phyloP scores from a whole-genome alignment of 192 early-diverging fungal genomes.

The Phlyctochytrium arcticum region DNA sequence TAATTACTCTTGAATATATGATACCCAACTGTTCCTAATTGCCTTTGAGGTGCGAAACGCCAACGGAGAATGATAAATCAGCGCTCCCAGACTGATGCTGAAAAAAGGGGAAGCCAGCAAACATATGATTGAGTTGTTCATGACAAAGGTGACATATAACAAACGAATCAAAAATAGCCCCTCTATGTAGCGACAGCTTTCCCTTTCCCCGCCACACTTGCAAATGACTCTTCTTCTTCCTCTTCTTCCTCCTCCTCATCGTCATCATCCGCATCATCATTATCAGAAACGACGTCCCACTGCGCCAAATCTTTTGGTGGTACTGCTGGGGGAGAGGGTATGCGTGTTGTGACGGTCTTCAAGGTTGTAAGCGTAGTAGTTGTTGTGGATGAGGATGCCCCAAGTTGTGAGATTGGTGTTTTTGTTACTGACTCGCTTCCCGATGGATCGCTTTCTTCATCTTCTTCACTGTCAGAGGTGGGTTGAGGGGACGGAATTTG shows the following conservation, averaged over 20 bases:
- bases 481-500: not conserved
- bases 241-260: conserved; percentile 18
- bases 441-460: not conserved
- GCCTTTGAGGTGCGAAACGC: too few relatives aligned
- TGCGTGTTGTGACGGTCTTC: not conserved
- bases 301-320: not conserved
- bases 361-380: too few relatives aligned
- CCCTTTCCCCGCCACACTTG: not conserved
- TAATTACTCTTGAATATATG: too few relatives aligned
- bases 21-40: too few relatives aligned
- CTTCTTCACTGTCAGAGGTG: not conserved
- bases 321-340: not conserved
- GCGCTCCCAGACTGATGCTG: too few relatives aligned
- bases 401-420: too few relatives aligned
- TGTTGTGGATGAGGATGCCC: too few relatives aligned
- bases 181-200: not conserved
- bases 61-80: too few relatives aligned
- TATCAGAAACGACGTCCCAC: conserved; percentile 4
- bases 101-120: not conserved
- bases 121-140: not conserved
- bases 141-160: too few relatives aligned
- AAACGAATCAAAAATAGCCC: not conserved
- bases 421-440: too few relatives aligned
- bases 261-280: conserved; percentile 8
- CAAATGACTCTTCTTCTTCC: conserved; percentile 1